Conservation (phyloP, 345 rosid species). For the Tarenaya hassleriana region DNA sequence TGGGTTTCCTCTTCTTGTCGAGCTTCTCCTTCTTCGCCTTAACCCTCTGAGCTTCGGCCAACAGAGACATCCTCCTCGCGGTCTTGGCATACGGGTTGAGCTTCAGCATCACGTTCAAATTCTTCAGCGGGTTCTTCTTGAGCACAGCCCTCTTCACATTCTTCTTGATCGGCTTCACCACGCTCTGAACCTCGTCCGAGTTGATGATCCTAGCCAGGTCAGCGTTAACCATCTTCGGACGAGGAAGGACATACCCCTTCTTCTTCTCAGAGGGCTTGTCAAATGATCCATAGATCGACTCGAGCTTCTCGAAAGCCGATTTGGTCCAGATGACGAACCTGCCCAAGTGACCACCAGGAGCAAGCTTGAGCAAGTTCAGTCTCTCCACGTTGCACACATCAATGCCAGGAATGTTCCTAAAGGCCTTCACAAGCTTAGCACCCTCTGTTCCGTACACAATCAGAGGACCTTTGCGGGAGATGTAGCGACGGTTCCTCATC, state of each 20-base stretch:
- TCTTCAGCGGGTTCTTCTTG: slow-evolving; percentile 97
- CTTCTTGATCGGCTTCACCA: slow-evolving; percentile 76
- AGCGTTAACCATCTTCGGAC: slow-evolving; percentile 92
- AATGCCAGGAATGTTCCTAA: slow-evolving; percentile 88
- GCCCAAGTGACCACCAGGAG: slow-evolving; percentile 98
- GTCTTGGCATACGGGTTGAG: slow-evolving; percentile 95
- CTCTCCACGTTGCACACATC: slow-evolving; percentile 89
- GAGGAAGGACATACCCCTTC: slow-evolving; percentile 81
- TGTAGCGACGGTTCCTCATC: slow-evolving; percentile 83
- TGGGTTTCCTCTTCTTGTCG: slow-evolving; percentile 63
- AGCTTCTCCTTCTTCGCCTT: slow-evolving; percentile 99
- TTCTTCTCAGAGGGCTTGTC: slow-evolving; percentile 84
- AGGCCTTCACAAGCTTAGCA: slow-evolving; percentile 77
- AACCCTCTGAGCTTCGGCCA: slow-evolving; percentile 91
- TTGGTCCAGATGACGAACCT: slow-evolving; percentile 94
- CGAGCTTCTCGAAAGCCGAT: slow-evolving; percentile 89
- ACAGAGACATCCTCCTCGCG: slow-evolving; percentile 81
- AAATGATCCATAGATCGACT: slow-evolving; percentile 80
- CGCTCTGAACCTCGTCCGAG: slow-evolving; percentile 94
- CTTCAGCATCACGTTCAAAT: slow-evolving; percentile 68
- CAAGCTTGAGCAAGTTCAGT: slow-evolving; percentile 72
- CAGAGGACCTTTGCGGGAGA: slow-evolving; percentile 87
- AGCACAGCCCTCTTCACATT: slow-evolving; percentile 65
- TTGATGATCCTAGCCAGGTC: slow-evolving; percentile 91
- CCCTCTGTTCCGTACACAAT: slow-evolving; percentile 83